Percentiles rank a stretch among this genome's conserved stretches.
phyloP scores from a whole-genome alignment of 331 rosid genomes.

The Spiraea crenata region DNA sequence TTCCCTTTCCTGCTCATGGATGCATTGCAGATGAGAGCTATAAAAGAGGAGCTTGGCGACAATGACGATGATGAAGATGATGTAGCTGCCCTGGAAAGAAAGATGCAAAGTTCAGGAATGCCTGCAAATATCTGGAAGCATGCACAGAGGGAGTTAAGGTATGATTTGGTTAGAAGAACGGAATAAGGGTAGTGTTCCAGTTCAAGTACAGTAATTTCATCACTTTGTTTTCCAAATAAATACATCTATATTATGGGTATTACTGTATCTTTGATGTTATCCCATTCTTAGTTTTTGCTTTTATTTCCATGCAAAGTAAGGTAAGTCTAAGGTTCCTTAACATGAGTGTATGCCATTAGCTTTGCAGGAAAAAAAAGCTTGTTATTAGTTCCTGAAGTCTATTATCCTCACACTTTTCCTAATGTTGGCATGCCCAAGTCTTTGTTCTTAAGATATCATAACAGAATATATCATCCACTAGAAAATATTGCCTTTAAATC shows the following conservation, averaged over 20 bases:
- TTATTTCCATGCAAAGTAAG: not conserved
- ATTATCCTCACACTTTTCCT: not conserved
- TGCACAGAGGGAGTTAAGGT: constrained; percentile 91
- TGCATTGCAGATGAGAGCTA: constrained; percentile 82
- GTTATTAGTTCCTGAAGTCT: not conserved
- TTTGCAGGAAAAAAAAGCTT: not conserved
- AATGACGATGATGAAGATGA: constrained; percentile 96
- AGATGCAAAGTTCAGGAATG: constrained; percentile 97
- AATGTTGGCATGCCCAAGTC: not conserved
- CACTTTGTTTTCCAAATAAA: not conserved
- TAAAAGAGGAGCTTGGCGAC: constrained; percentile 99
- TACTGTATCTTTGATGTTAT: constrained; percentile 1
- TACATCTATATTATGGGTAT: constrained; percentile 5
- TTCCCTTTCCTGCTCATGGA: constrained; percentile 18
- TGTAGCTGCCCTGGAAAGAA: constrained; percentile 80
- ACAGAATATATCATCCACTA: not conserved
- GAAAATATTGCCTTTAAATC: not conserved
- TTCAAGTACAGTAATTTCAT: not conserved
- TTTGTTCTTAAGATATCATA: not conserved
- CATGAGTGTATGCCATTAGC: not conserved
- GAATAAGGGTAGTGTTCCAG: constrained; percentile 1
- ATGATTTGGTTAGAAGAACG: constrained; percentile 22
- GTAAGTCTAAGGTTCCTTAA: not conserved
- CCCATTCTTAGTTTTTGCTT: not conserved
- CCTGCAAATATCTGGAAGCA: constrained; percentile 95